Evolutionary conservation across 768 basidiomycete genomes (phyloP).

Genomic region (Leccinum broughii): DNA sequence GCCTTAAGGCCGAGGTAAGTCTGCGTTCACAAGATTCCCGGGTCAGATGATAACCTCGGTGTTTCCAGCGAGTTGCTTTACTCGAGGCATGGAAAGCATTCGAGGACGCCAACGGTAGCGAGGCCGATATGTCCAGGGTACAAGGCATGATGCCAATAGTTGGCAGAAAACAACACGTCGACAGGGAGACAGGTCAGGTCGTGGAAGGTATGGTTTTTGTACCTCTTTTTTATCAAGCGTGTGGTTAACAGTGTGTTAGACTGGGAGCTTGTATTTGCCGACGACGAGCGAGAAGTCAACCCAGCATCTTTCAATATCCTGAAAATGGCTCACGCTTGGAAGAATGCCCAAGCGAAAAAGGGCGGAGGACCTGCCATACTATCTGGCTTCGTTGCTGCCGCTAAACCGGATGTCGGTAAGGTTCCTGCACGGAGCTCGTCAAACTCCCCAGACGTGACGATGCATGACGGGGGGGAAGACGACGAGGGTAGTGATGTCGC

Average conservation of each 20-base stretch:
- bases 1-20: conserved; percentile 85
- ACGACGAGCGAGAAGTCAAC: conserved; percentile 93
- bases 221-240: background rate
- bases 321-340: conserved; percentile 94
- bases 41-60: conserved; percentile 3
- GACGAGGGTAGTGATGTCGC: conserved; percentile 51
- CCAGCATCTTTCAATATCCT: conserved; percentile 95
- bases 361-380: conserved; percentile 36
- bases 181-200: conserved; percentile 80
- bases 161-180: conserved; percentile 79
- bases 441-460: conserved; percentile 23
- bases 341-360: conserved; percentile 50
- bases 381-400: conserved; percentile 51
- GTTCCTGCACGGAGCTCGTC: conserved; percentile 9
- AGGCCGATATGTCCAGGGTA: conserved; percentile 76
- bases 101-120: conserved; percentile 77
- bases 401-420: conserved; percentile 15
- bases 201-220: conserved; percentile 66
- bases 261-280: conserved; percentile 94
- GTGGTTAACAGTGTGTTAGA: conserved; percentile 46
- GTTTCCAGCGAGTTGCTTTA: conserved; percentile 77
- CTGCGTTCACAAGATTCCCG: background rate
- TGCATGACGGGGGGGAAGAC: conserved; percentile 24
- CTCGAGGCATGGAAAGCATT: conserved; percentile 96
- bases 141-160: conserved; percentile 93